Percentiles rank a stretch among this genome's conserved stretches.
These are phyloP conservation scores for Eustoma russellianum DNA, from an alignment of 257 asterid species.

Conservation along the genomic window DNA sequence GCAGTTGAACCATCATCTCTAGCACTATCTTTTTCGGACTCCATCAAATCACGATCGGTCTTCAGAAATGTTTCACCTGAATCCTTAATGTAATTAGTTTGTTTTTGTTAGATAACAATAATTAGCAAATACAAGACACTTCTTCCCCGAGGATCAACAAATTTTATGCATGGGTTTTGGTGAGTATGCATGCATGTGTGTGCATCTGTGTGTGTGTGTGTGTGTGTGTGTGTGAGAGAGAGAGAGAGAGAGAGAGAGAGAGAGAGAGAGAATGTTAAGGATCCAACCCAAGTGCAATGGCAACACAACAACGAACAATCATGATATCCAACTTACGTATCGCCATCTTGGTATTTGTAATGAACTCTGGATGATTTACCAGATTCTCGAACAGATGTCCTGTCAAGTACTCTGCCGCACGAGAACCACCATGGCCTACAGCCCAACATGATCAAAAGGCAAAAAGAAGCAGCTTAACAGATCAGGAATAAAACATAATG, in stretches of 20 bases:
- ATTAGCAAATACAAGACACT: background rate
- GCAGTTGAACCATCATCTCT: conserved; percentile 99
- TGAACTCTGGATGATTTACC: conserved; percentile 71
- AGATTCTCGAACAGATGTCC: conserved; percentile 83
- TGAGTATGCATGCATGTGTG: no score
- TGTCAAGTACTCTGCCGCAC: conserved; percentile 96
- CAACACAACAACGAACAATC: background rate
- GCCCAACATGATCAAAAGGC: conserved; percentile 9
- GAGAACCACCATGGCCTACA: conserved; percentile 97
- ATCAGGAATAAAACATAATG: no score
- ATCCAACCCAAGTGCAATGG: no score
- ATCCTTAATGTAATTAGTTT: background rate
- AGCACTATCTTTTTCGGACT: conserved; percentile 79
- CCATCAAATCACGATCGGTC: conserved; percentile 77
- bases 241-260: no score
- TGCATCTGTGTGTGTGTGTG: no score
- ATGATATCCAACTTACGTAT: conserved; percentile 60
- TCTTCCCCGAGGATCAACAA: background rate
- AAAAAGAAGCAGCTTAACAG: no score
- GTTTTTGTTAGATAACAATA: background rate
- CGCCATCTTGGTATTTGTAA: conserved; percentile 57
- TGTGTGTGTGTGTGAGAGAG: no score
- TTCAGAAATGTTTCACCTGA: conserved; percentile 81
- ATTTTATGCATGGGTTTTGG: no score
- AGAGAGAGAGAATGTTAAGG: no score